A percentile compares a stretch with the other conserved stretches of the same genome.
phyloP scores from a whole-genome alignment of 805 yeast genomes.

The Monosporozyma solicola region DNA sequence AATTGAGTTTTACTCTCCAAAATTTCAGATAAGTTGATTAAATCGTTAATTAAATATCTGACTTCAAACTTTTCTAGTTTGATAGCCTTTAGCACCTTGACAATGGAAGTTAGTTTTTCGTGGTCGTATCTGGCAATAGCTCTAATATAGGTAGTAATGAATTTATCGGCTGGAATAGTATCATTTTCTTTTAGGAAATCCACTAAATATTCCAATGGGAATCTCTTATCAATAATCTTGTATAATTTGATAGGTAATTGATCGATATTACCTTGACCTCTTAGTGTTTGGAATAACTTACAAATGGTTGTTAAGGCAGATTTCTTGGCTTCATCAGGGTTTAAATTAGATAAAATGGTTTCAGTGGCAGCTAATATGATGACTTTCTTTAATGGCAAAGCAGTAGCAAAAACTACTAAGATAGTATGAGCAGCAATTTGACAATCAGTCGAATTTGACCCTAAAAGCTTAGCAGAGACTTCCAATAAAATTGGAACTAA shows the following conservation, averaged over 20 bases:
- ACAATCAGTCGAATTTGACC: constrained; percentile 43
- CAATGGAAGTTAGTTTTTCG: constrained; percentile 28
- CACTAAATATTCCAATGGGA: constrained; percentile 12
- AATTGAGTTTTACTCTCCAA: constrained; percentile 33
- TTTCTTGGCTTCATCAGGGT: constrained; percentile 30
- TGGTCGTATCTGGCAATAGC: constrained; percentile 38
- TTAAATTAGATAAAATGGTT: constrained; percentile 43
- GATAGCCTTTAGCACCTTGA: constrained; percentile 30
- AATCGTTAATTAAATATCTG: constrained; percentile 32
- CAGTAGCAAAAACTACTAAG: constrained; percentile 65
- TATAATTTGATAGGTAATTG: constrained; percentile 34
- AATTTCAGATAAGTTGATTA: constrained; percentile 31
- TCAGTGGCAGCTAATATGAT: constrained; percentile 54
- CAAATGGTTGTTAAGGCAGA: constrained; percentile 41
- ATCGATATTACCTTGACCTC: constrained; percentile 33
- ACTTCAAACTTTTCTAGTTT: constrained; percentile 32
- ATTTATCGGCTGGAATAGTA: constrained; percentile 27
- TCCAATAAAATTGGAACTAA: constrained; percentile 51
- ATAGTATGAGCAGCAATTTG: constrained; percentile 81
- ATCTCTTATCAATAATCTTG: constrained; percentile 24
- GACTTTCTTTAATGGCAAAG: constrained; percentile 49
- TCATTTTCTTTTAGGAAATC: constrained; percentile 21
- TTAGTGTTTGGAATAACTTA: constrained; percentile 41
- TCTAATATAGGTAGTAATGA: constrained; percentile 37
- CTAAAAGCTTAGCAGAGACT: constrained; percentile 46